Base-by-base conservation (phyloP, 768 basidiomycete species). In the Lactifluus pinguis region DNA sequence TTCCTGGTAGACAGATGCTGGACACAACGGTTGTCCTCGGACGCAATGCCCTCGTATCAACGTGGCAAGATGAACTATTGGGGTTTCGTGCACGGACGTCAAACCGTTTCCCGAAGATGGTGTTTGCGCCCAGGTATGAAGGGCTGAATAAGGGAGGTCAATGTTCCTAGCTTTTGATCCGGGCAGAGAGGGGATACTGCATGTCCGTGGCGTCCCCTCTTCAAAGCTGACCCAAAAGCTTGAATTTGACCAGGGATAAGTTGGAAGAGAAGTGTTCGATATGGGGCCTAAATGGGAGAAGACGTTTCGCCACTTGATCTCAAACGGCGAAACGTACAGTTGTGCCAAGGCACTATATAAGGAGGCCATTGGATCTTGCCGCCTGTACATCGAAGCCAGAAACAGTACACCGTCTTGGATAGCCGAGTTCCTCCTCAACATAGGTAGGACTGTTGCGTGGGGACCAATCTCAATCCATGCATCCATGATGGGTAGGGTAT, bases 391-490 rank as follows among this genome's bases (percentile, higher is more conserved):
- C 0, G 85, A 83, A 0, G 76, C 71, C 36, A 89, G 71, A 10
- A 82, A 70, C 4, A 79, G 42, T 7, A 67, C 59, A 15, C 73
- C 68, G 42, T 68, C 61, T 4, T 73, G 68, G 13, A 79, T 53
- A 0, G 68, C 63, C 15, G 72, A 66, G 57, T 74, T 75, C 10
- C 75, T 72, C 68, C 76, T 77, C 9, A 89, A 67, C 79, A 86
- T 80, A 0, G 84, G 79, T 3, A 87, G 72, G 14, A 78, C 77
- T 4, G 77, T 76, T 0, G 80, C 72, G 62, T 87, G 84, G 11
- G 87, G 84, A 2, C 87, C 83, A 47, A 88, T 76, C 69, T 89
- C 87, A 8, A 89, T 74, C 82, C 83, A 88, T 0, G 75, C 76
- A 45, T 75, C 75, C 7, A 76, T 68, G 14, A 68, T 59, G 45